phyloP scores from a whole-genome alignment of 148 eudicot species.

The Suaeda aralocaspica region DNA sequence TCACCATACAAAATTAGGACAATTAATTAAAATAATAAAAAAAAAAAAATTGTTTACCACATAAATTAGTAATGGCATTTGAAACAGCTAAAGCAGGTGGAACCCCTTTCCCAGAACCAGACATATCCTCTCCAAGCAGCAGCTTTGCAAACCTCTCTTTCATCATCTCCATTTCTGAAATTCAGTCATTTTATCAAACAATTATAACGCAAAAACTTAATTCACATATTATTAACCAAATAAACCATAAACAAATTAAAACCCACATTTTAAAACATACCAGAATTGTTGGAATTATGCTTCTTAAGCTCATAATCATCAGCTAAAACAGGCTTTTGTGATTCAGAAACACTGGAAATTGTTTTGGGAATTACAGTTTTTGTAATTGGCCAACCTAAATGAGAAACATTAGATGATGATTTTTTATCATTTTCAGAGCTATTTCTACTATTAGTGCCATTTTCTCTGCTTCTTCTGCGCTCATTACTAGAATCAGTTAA shows the following conservation, averaged over 20 bases:
- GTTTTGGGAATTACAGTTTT: constrained; percentile 38
- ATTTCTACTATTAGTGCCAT: constrained; percentile 37
- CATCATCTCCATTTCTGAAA: constrained; percentile 82
- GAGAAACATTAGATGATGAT: constrained; percentile 36
- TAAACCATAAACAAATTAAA: background rate
- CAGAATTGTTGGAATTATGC: constrained; percentile 51
- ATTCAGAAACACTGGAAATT: constrained; percentile 27
- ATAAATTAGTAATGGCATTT: constrained; percentile 87
- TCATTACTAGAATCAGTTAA: constrained; percentile 29
- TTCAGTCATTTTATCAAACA: constrained; percentile 21
- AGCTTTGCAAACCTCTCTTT: constrained; percentile 90
- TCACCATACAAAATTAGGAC: background rate
- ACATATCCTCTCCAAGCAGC: constrained; percentile 96
- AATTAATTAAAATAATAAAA: background rate
- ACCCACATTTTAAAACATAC: constrained; percentile 30
- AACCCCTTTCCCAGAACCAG: constrained; percentile 95
- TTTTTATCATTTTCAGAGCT: constrained; percentile 32
- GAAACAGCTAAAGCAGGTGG: constrained; percentile 78
- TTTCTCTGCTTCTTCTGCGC: constrained; percentile 36
- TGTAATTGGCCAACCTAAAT: constrained; percentile 74
- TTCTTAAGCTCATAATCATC: constrained; percentile 45
- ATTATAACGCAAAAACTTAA: background rate
- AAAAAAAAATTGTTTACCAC: constrained; percentile 39
- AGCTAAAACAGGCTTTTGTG: constrained; percentile 23
- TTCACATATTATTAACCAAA: background rate